Conservation (phyloP, 225 moss, liverwort and hornwort species). For the Pseudisothecium myosuroides region DNA sequence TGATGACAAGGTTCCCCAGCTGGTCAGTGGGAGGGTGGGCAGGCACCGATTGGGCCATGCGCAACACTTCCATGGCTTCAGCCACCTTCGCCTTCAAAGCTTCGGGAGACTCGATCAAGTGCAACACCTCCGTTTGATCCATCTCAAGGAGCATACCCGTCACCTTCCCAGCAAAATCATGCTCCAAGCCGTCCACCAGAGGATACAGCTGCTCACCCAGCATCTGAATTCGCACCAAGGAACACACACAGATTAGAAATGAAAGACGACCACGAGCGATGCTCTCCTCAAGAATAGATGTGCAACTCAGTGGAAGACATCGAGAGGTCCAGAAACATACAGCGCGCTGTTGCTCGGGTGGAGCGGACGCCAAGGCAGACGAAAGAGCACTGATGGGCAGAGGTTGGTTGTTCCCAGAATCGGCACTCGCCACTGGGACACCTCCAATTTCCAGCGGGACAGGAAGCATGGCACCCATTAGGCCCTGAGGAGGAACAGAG, state of each 20-base stretch:
- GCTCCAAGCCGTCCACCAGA: slow-evolving; percentile 76
- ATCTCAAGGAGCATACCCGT: slow-evolving; percentile 98
- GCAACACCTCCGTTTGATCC: slow-evolving; percentile 97
- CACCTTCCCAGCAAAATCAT: slow-evolving; percentile 87
- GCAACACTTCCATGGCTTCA: slow-evolving; percentile 92
- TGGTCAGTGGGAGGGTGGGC: slow-evolving; percentile 49
- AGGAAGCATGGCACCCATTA: slow-evolving; percentile 88
- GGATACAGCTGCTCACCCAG: slow-evolving; percentile 95
- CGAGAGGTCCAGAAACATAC: slow-evolving; percentile 3
- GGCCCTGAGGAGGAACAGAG: slow-evolving; percentile 64
- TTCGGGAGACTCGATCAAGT: slow-evolving; percentile 94
- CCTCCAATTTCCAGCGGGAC: slow-evolving; percentile 77
- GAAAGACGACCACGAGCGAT: neutral
- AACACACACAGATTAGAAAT: neutral
- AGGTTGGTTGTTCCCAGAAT: slow-evolving; percentile 62
- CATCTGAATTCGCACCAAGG: slow-evolving; percentile 34
- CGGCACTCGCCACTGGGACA: slow-evolving; percentile 43
- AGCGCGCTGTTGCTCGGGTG: slow-evolving; percentile 91
- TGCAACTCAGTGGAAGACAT: neutral
- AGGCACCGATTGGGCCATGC: slow-evolving; percentile 75
- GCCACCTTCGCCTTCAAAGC: slow-evolving; percentile 89
- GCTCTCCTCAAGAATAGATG: neutral
- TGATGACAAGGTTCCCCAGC: slow-evolving; percentile 53
- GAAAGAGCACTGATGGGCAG: slow-evolving; percentile 91
- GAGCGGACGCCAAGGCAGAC: slow-evolving; percentile 84